Evolutionary conservation across 2,329 filamentous ascomycete genomes (phyloP).

Genomic region (Colletotrichum noveboracense): DNA sequence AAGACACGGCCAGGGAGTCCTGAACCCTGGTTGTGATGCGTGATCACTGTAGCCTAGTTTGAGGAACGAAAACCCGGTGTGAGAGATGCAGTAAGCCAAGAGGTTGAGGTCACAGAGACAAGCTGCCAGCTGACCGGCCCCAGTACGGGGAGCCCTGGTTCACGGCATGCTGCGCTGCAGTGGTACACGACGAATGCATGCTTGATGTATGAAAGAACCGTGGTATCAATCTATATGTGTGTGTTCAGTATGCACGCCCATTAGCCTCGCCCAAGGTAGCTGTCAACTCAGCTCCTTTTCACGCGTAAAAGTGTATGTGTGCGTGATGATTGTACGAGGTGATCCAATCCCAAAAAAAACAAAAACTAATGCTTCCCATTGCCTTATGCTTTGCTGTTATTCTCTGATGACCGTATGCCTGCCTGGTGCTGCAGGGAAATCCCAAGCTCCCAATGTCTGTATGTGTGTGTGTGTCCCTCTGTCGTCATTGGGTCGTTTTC

Average conservation of each 20-base stretch:
- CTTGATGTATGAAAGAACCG: background rate
- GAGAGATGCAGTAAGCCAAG: background rate
- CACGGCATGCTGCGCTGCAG: background rate
- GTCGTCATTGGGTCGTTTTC: background rate
- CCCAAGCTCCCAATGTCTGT: background rate
- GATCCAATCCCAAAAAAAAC: background rate
- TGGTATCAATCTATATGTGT: conserved; percentile 16
- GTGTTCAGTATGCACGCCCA: background rate
- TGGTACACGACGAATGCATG: background rate
- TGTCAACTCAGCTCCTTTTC: background rate
- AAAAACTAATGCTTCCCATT: background rate
- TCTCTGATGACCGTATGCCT: background rate
- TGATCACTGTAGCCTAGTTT: background rate
- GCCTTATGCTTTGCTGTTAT: background rate
- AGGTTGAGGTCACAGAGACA: background rate
- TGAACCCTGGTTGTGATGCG: background rate
- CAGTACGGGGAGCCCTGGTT: background rate
- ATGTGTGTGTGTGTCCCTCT: background rate
- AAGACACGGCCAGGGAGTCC: background rate
- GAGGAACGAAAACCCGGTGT: background rate
- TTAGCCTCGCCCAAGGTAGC: background rate
- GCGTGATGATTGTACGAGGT: background rate
- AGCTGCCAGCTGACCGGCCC: background rate
- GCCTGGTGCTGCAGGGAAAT: background rate
- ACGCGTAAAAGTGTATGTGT: background rate